A percentile compares a stretch with the other conserved stretches of the same genome.
phyloP scores from a whole-genome alignment of 768 basidiomycete species.

The Boletus tomentosulus region DNA sequence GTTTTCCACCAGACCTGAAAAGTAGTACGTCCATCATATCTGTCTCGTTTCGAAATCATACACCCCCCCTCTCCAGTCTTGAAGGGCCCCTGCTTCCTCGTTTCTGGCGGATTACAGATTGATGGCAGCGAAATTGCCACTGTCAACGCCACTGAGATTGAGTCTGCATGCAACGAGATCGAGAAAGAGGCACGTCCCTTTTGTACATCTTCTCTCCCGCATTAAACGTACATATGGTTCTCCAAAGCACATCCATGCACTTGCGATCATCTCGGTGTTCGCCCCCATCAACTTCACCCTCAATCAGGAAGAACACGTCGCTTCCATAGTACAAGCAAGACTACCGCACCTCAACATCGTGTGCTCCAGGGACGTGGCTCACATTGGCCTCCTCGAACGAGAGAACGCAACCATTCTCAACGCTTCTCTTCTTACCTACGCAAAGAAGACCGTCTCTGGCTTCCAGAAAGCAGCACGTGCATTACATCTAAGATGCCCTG shows the following conservation, averaged over 20 bases:
- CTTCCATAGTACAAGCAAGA: slow-evolving; percentile 38
- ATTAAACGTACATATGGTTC: slow-evolving; percentile 3
- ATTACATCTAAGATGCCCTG: slow-evolving; percentile 44
- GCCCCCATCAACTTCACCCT: slow-evolving; percentile 43
- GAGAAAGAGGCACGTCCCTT: slow-evolving; percentile 22
- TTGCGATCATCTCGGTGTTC: slow-evolving; percentile 48
- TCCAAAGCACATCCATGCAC: slow-evolving; percentile 23
- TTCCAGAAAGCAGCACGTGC: slow-evolving; percentile 49
- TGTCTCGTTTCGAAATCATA: neutral
- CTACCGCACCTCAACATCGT: slow-evolving; percentile 45
- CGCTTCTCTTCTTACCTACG: slow-evolving; percentile 58
- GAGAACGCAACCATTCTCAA: slow-evolving; percentile 70
- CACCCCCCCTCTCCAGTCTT: slow-evolving; percentile 17
- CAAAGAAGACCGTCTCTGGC: slow-evolving; percentile 49
- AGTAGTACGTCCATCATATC: slow-evolving; percentile 21
- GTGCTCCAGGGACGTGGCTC: slow-evolving; percentile 53
- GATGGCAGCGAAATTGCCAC: slow-evolving; percentile 43
- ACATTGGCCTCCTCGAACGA: slow-evolving; percentile 56
- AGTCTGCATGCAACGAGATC: slow-evolving; percentile 41
- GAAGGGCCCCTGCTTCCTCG: slow-evolving; percentile 30
- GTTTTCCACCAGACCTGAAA: slow-evolving; percentile 40
- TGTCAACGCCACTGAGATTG: slow-evolving; percentile 41
- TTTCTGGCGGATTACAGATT: slow-evolving; percentile 43
- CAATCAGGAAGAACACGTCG: slow-evolving; percentile 46
- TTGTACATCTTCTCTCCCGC: neutral